A percentile compares a stretch with the other conserved stretches of the same genome.
These are phyloP conservation scores for Psilocybe azurescens DNA, from an alignment of 768 basidiomycete species.

Conservation along the genomic window DNA sequence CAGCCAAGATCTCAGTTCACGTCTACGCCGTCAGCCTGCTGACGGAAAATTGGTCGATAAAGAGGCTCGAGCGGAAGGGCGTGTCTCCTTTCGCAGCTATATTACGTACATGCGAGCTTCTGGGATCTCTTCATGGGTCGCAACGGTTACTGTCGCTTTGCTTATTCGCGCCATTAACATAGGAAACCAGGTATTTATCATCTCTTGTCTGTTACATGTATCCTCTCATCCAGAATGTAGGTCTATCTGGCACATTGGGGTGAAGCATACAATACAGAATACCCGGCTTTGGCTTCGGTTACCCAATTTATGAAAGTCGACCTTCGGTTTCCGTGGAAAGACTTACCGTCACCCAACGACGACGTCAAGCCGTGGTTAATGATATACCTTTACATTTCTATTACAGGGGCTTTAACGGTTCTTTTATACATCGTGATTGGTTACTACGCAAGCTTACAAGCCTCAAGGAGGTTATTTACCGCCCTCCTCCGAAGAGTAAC, in stretches of 20 bases:
- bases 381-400: slow-evolving; percentile 66
- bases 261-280: slow-evolving; percentile 59
- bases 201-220: background rate
- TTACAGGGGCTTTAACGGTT: slow-evolving; percentile 58
- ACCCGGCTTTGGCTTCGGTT: slow-evolving; percentile 20
- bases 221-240: slow-evolving; percentile 34
- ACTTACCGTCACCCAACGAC: slow-evolving; percentile 60
- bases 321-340: slow-evolving; percentile 46
- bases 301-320: slow-evolving; percentile 16
- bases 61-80: slow-evolving; percentile 70
- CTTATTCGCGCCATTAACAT: slow-evolving; percentile 61
- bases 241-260: slow-evolving; percentile 74
- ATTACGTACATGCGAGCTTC: slow-evolving; percentile 67
- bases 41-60: slow-evolving; percentile 64
- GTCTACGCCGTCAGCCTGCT: slow-evolving; percentile 15
- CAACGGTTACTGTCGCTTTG: slow-evolving; percentile 57
- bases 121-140: slow-evolving; percentile 57
- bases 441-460: slow-evolving; percentile 72
- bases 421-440: slow-evolving; percentile 64
- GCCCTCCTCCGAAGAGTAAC: slow-evolving; percentile 58
- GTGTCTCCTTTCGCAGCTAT: slow-evolving; percentile 64
- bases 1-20: slow-evolving; percentile 12
- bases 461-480: slow-evolving; percentile 64
- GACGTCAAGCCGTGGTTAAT: slow-evolving; percentile 71
- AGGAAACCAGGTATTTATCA: slow-evolving; percentile 54